Conservation (phyloP, 805 yeast genomes). For the Metschnikowia lochheadii region DNA sequence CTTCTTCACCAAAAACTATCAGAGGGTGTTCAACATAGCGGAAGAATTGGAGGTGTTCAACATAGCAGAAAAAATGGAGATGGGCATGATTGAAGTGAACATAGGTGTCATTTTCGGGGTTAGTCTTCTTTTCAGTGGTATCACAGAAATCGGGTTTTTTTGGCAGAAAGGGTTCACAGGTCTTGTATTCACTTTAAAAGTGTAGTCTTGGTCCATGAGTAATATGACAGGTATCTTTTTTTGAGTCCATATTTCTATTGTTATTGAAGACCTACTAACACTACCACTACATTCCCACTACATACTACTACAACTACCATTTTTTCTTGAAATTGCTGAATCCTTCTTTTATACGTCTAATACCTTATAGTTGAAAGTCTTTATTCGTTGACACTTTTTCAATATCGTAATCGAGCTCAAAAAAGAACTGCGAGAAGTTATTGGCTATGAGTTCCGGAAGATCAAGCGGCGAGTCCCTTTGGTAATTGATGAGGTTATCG, state of each 20-base stretch:
- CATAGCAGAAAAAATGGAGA: slow-evolving; percentile 51
- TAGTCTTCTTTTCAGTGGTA: slow-evolving; percentile 70
- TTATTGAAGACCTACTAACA: no score
- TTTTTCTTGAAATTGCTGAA: no score
- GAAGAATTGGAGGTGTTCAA: slow-evolving; percentile 53
- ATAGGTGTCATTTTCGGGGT: slow-evolving; percentile 68
- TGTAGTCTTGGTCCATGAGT: no score
- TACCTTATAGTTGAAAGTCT: no score
- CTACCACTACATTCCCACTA: no score
- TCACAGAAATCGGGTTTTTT: slow-evolving; percentile 76
- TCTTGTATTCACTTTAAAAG: no score
- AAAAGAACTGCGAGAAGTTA: slow-evolving; percentile 64
- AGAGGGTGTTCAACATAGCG: slow-evolving; percentile 54
- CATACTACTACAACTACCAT: no score
- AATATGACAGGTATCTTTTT: no score
- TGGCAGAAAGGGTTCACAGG: slow-evolving; percentile 69
- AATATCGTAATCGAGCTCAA: slow-evolving; percentile 71
- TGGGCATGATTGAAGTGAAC: slow-evolving; percentile 81
- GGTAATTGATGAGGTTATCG: slow-evolving; percentile 37
- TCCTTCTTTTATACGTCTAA: no score
- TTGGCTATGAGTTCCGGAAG: slow-evolving; percentile 37
- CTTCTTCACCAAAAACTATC: slow-evolving; percentile 55
- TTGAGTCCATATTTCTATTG: no score
- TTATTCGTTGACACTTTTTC: slow-evolving; percentile 49
- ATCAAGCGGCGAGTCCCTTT: slow-evolving; percentile 20